These are phyloP conservation scores for Cyclostephanos invisitatus DNA, from an alignment of 108 stramenopile genomes.

Conservation along the genomic window DNA sequence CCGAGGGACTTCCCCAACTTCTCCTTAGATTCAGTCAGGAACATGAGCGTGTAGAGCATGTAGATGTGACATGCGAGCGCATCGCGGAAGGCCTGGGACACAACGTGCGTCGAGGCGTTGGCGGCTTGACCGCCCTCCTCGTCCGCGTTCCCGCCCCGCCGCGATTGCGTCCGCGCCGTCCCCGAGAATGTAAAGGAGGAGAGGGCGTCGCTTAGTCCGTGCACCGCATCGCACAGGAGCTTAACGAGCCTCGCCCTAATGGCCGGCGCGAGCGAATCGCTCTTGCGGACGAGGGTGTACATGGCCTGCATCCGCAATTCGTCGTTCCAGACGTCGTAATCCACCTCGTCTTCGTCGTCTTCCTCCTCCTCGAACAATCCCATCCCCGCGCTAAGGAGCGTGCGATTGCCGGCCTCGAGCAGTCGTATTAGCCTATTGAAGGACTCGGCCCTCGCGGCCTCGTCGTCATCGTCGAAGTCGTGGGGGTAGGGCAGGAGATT, in stretches of 20 bases:
- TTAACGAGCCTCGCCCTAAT: slow-evolving; percentile 61
- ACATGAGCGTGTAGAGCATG: slow-evolving; percentile 90
- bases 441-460: slow-evolving; percentile 77
- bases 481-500: slow-evolving; percentile 86
- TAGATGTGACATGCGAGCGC: slow-evolving; percentile 82
- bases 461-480: slow-evolving; percentile 87
- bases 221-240: slow-evolving; percentile 62
- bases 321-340: slow-evolving; percentile 58
- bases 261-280: slow-evolving; percentile 51
- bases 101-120: slow-evolving; percentile 31
- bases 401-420: slow-evolving; percentile 68
- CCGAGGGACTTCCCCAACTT: slow-evolving; percentile 52
- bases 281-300: slow-evolving; percentile 79
- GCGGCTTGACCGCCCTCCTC: slow-evolving; percentile 6
- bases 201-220: slow-evolving; percentile 50
- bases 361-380: slow-evolving; percentile 55
- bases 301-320: slow-evolving; percentile 73
- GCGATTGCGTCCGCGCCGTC: background rate
- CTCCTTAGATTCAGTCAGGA: slow-evolving; percentile 76
- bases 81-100: slow-evolving; percentile 74
- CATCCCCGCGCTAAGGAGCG: slow-evolving; percentile 46
- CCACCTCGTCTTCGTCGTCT: slow-evolving; percentile 43
- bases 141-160: slow-evolving; percentile 12
- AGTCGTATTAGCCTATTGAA: slow-evolving; percentile 63
- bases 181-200: slow-evolving; percentile 15